These are phyloP conservation scores for Daldinia concentrica DNA, from an alignment of 495 filamentous ascomycete species.

Conservation along the genomic window DNA sequence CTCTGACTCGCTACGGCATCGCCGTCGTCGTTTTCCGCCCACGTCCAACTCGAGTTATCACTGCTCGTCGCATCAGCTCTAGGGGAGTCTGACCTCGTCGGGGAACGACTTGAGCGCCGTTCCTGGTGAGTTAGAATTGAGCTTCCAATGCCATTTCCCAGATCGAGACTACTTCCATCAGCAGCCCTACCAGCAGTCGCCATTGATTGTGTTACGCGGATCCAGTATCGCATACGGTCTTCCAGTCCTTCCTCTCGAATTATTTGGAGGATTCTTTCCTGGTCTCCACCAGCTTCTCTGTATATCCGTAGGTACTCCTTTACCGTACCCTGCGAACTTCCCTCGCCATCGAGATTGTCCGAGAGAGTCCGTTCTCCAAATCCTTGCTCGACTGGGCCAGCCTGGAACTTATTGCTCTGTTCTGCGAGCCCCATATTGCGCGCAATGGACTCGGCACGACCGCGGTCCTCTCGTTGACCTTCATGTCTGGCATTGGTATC, in stretches of 20 bases:
- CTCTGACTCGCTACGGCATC: slow-evolving; percentile 26
- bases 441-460: background rate
- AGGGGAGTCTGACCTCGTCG: slow-evolving; percentile 29
- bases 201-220: slow-evolving; percentile 50
- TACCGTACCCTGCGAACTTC: slow-evolving; percentile 41
- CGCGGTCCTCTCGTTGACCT: background rate
- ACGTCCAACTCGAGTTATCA: slow-evolving; percentile 46
- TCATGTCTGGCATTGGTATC: slow-evolving; percentile 12
- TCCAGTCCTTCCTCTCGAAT: slow-evolving; percentile 68
- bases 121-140: slow-evolving; percentile 5
- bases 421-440: background rate
- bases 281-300: slow-evolving; percentile 65
- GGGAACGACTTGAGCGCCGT: slow-evolving; percentile 20
- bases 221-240: slow-evolving; percentile 64
- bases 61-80: slow-evolving; percentile 35
- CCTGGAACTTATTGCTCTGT: background rate
- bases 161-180: slow-evolving; percentile 1
- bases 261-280: slow-evolving; percentile 66
- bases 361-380: slow-evolving; percentile 11
- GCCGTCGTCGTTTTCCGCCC: slow-evolving; percentile 48
- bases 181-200: slow-evolving; percentile 9
- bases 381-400: background rate
- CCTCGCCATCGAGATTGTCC: slow-evolving; percentile 10
- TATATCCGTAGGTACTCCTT: slow-evolving; percentile 62
- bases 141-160: background rate